These are phyloP conservation scores for Kalmusia sp. DNA, from an alignment of 2,329 filamentous ascomycete genomes.

Conservation along the genomic window DNA sequence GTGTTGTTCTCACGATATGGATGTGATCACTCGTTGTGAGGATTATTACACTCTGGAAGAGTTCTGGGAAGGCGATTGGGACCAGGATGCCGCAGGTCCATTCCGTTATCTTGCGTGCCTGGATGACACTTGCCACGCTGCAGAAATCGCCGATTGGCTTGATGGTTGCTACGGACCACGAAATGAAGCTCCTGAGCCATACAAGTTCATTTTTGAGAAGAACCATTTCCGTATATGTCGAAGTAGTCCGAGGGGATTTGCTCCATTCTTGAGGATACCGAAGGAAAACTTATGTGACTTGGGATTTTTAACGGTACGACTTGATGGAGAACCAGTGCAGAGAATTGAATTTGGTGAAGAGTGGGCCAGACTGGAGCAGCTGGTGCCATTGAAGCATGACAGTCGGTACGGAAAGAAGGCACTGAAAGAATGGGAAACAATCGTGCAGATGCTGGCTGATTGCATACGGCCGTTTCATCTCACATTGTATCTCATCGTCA, in stretches of 20 bases:
- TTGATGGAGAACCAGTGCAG: constrained; percentile 11
- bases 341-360: not conserved
- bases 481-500: constrained; percentile 8
- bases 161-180: not conserved
- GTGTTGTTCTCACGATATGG: not conserved
- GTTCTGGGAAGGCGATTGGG: constrained; percentile 5
- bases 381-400: constrained; percentile 2
- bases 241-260: constrained; percentile 9
- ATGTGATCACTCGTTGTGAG: not conserved
- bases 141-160: not conserved
- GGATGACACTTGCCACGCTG: not conserved
- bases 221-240: constrained; percentile 5
- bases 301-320: constrained; percentile 9
- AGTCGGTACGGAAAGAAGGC: constrained; percentile 10
- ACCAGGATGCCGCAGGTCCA: too few relatives aligned
- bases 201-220: not conserved
- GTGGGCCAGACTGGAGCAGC: constrained; percentile 6
- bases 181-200: not conserved
- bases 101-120: too few relatives aligned
- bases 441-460: constrained; percentile 3
- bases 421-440: constrained; percentile 3
- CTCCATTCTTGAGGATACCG: constrained; percentile 3
- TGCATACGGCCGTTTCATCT: constrained; percentile 5
- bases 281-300: not conserved
- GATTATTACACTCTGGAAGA: constrained; percentile 9